phyloP scores from a whole-genome alignment of 768 basidiomycete species.

The Boletus pseudopeckii region DNA sequence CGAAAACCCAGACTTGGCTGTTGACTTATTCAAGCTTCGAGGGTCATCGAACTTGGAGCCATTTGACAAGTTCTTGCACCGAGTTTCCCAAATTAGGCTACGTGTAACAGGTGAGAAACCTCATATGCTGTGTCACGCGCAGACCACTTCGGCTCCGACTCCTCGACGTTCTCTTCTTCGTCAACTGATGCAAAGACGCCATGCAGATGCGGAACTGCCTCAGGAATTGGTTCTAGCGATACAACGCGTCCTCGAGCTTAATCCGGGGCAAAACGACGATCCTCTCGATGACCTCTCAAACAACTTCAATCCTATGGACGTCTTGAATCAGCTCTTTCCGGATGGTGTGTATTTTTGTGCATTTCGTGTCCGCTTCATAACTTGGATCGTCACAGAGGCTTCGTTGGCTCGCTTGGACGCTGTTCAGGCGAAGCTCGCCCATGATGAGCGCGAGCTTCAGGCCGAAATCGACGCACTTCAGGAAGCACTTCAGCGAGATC shows the following conservation, averaged over 20 bases:
- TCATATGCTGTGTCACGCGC: not conserved
- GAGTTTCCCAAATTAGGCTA: conserved; percentile 13
- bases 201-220: conserved; percentile 48
- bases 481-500: conserved; percentile 64
- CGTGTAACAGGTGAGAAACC: not conserved
- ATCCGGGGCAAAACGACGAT: conserved; percentile 43
- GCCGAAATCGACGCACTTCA: conserved; percentile 69
- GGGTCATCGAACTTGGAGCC: not conserved
- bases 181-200: conserved; percentile 20
- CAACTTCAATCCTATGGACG: conserved; percentile 52
- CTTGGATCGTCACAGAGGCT: conserved; percentile 48
- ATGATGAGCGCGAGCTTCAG: conserved; percentile 68
- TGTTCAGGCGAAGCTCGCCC: conserved; percentile 63
- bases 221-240: conserved; percentile 67
- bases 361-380: not conserved
- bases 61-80: not conserved
- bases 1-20: not conserved
- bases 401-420: conserved; percentile 70
- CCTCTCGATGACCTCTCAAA: conserved; percentile 56
- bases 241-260: conserved; percentile 62
- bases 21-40: not conserved
- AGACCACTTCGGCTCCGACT: not conserved
- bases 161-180: not conserved
- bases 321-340: conserved; percentile 66
- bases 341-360: conserved; percentile 52